Conservation (phyloP, 257 asterid genomes). For the Echium plantagineum region DNA sequence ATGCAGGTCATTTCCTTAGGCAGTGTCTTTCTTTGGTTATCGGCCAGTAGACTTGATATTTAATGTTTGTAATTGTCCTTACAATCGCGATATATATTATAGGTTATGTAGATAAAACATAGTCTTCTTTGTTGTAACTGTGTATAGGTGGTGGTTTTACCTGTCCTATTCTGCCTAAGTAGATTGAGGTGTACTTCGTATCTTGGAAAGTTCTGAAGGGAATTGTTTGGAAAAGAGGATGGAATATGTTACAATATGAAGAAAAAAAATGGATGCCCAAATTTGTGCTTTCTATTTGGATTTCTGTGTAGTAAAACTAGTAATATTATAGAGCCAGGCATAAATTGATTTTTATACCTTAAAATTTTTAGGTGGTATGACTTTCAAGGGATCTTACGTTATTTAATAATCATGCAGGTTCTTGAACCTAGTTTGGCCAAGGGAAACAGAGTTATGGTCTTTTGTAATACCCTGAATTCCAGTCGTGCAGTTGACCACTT, state of each 20-base stretch:
- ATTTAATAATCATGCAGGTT: slow-evolving; percentile 37
- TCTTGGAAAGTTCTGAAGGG: neutral
- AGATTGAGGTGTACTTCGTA: neutral
- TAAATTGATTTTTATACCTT: neutral
- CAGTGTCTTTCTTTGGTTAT: too few species aligned
- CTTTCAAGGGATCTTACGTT: neutral
- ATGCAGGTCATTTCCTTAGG: slow-evolving; percentile 46
- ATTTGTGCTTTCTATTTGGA: too few species aligned
- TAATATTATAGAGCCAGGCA: too few species aligned
- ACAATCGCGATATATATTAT: neutral
- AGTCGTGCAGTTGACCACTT: slow-evolving; percentile 98
- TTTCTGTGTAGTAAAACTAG: neutral
- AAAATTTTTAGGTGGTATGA: neutral
- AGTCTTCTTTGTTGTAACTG: neutral
- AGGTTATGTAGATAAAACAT: neutral
- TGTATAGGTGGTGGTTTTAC: neutral
- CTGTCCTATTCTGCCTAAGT: neutral
- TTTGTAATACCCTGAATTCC: slow-evolving; percentile 91
- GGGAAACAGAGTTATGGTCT: slow-evolving; percentile 97
- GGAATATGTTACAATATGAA: too few species aligned
- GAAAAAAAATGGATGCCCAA: neutral
- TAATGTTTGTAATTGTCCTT: neutral
- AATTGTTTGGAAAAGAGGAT: neutral
- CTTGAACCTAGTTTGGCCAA: slow-evolving; percentile 96
- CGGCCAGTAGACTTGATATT: neutral